phyloP scores from a whole-genome alignment of 2,329 filamentous ascomycete species.

The Fusarium hostae region DNA sequence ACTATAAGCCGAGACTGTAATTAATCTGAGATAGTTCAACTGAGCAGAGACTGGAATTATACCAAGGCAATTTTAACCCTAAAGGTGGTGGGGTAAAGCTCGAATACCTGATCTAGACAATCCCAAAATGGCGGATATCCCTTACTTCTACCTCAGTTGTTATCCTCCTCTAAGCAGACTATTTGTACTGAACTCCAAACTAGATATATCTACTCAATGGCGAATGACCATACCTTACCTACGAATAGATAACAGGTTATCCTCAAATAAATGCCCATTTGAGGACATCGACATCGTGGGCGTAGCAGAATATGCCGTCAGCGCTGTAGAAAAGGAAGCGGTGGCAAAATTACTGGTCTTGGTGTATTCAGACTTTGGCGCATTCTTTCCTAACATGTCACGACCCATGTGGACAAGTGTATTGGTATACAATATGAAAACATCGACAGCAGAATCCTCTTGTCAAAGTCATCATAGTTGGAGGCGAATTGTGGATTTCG shows the following conservation, averaged over 20 bases:
- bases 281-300: not conserved
- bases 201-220: not conserved
- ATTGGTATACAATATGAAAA: not conserved
- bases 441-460: not conserved
- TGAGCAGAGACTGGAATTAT: no score
- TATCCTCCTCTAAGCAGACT: no score
- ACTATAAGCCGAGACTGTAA: no score
- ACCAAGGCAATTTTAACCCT: no score
- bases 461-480: not conserved
- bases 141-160: no score
- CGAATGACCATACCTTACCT: fast-evolving
- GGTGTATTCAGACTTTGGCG: fast-evolving
- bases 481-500: no score
- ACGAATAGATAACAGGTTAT: fast-evolving
- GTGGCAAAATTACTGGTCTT: not conserved
- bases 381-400: not conserved
- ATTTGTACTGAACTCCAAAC: fast-evolving
- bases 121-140: no score
- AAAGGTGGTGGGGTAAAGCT: no score
- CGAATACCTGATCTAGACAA: no score
- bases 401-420: not conserved
- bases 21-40: no score
- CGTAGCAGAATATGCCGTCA: fast-evolving
- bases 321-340: no score
- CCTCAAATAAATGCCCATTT: fast-evolving